Percentiles rank a stretch among this genome's conserved stretches.
Conservation (phyloP, 2,329 filamentous ascomycete species). For the Fusarium begoniae region DNA sequence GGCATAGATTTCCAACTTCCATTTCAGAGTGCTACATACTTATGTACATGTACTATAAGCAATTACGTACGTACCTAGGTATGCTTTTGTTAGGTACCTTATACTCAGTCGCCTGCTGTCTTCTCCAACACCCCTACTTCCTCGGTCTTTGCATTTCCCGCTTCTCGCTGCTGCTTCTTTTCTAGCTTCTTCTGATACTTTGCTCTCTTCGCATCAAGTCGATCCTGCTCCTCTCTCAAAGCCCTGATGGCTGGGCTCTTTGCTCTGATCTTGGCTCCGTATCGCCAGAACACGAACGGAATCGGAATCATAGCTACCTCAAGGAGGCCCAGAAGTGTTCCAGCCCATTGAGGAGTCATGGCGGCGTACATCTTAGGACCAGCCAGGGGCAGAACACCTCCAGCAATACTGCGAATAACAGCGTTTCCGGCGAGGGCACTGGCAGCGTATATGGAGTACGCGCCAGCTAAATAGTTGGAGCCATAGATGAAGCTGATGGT, state of each 20-base stretch:
- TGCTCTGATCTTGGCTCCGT: conserved; percentile 62
- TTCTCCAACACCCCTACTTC: conserved; percentile 17
- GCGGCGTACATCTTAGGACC: conserved; percentile 75
- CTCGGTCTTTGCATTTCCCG: neutral
- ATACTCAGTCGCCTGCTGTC: neutral
- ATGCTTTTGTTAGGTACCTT: neutral
- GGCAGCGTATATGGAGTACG: conserved; percentile 84
- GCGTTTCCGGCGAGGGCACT: conserved; percentile 83
- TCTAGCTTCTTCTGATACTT: conserved; percentile 42
- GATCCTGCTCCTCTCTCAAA: conserved; percentile 57
- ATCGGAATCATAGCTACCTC: conserved; percentile 81
- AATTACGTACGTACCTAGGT: neutral
- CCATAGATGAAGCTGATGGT: conserved; percentile 84
- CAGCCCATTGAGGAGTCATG: conserved; percentile 81
- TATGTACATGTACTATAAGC: too few relatives aligned
- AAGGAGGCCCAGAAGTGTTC: conserved; percentile 77
- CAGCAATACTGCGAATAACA: conserved; percentile 75
- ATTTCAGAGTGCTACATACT: neutral
- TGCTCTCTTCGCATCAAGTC: conserved; percentile 44
- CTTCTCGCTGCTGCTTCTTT: conserved; percentile 15
- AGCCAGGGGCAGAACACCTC: conserved; percentile 81
- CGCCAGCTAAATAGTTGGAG: conserved; percentile 80
- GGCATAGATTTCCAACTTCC: neutral
- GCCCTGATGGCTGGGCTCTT: conserved; percentile 59
- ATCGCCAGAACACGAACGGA: conserved; percentile 79